Percentiles rank a stretch among this genome's conserved stretches.
phyloP scores from a whole-genome alignment of 2,329 filamentous ascomycete genomes.

The Penicillium psychrosexuale region DNA sequence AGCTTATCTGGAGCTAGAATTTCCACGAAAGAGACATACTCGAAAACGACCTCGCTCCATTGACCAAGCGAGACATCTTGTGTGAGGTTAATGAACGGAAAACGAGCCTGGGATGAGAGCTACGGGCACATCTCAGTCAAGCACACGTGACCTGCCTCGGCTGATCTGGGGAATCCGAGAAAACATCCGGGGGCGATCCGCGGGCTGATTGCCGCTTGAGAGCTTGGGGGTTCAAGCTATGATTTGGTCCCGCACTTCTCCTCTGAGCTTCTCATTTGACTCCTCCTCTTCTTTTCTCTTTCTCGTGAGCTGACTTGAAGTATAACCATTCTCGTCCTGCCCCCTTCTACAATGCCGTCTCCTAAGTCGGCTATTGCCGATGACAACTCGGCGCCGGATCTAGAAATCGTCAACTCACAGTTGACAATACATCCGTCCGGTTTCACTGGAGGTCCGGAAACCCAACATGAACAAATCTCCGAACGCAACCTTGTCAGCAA shows the following conservation, averaged over 20 bases:
- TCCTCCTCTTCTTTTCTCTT: background rate
- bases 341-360: constrained; percentile 28
- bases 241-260: constrained; percentile 3
- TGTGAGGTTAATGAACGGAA: background rate
- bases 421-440: constrained; percentile 73
- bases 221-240: constrained; percentile 19
- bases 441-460: constrained; percentile 44
- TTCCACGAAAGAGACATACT: constrained; percentile 21
- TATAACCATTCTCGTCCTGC: background rate
- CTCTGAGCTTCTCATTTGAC: background rate
- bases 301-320: background rate
- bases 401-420: constrained; percentile 71
- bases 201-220: constrained; percentile 22
- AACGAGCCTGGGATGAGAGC: constrained; percentile 7
- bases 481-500: constrained; percentile 58
- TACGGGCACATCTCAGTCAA: background rate
- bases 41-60: constrained; percentile 26
- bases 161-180: constrained; percentile 25
- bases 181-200: constrained; percentile 21
- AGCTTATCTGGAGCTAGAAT: constrained; percentile 8
- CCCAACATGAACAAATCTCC: constrained; percentile 47
- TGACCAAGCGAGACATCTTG: constrained; percentile 33
- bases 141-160: constrained; percentile 28
- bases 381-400: constrained; percentile 62
- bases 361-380: constrained; percentile 29